Evolutionary conservation across 176 grass and related monocot genomes (phyloP).

Genomic region (Elaeis guineensis): DNA sequence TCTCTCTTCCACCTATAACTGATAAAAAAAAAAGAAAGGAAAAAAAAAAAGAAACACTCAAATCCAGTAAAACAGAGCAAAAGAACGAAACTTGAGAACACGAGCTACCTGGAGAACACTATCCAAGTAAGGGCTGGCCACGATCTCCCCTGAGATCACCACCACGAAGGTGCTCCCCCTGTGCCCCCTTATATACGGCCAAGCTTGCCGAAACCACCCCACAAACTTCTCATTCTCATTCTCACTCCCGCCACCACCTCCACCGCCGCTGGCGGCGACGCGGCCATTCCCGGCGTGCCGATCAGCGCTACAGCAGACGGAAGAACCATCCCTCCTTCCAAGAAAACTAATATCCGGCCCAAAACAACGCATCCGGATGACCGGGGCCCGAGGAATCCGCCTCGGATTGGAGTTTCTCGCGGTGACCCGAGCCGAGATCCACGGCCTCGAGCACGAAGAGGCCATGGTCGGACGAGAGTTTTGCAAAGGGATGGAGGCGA

Average conservation of each 20-base stretch:
- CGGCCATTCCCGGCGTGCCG: slow-evolving; percentile 3
- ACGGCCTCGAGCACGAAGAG: slow-evolving; percentile 12
- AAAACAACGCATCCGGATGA: background rate
- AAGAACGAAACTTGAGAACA: background rate
- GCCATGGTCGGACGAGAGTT: background rate
- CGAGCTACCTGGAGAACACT: slow-evolving; percentile 58
- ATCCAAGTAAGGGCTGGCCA: slow-evolving; percentile 50
- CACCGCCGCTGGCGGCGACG: background rate
- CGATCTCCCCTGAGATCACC: slow-evolving; percentile 76
- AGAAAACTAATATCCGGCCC: background rate
- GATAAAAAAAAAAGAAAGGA: background rate
- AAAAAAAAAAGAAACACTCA: background rate
- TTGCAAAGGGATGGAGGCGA: background rate
- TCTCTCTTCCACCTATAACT: background rate
- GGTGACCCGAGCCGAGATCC: background rate
- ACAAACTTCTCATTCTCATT: slow-evolving; percentile 47
- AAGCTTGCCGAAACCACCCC: slow-evolving; percentile 68
- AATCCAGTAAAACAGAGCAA: background rate
- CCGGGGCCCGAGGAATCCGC: background rate
- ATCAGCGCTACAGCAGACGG: slow-evolving; percentile 9
- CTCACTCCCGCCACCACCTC: slow-evolving; percentile 1
- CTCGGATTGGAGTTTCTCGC: background rate
- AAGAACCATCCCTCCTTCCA: background rate
- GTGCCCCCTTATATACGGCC: slow-evolving; percentile 81
- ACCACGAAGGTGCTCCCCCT: slow-evolving; percentile 76